Percentiles rank a stretch among this genome's conserved stretches.
phyloP scores from a whole-genome alignment of 192 early-diverging fungal genomes.

The Polychytrium aggregatum region DNA sequence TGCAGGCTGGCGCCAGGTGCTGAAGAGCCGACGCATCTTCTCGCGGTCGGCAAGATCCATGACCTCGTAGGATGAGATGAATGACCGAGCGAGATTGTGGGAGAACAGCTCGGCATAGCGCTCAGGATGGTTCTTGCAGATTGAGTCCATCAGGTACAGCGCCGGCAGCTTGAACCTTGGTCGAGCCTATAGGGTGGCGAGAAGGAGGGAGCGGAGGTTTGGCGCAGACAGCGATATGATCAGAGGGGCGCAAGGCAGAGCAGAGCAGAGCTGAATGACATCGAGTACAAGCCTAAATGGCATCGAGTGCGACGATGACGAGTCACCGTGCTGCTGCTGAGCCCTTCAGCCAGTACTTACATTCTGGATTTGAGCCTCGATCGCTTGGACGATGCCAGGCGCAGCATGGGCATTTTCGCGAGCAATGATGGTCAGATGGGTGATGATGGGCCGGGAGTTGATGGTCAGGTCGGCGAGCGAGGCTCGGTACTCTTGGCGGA shows the following conservation, averaged over 20 bases:
- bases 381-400: slow-evolving; percentile 63
- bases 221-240: neutral
- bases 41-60: slow-evolving; percentile 53
- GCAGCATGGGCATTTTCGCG: slow-evolving; percentile 57
- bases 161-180: slow-evolving; percentile 73
- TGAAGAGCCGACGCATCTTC: slow-evolving; percentile 64
- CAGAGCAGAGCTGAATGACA: too few species aligned
- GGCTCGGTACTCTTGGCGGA: slow-evolving; percentile 49
- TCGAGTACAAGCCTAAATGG: too few species aligned
- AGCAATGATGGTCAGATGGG: slow-evolving; percentile 74
- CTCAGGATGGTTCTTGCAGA: slow-evolving; percentile 85
- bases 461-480: slow-evolving; percentile 74
- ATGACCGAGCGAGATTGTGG: slow-evolving; percentile 58
- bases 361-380: slow-evolving; percentile 47
- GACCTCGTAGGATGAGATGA: slow-evolving; percentile 61
- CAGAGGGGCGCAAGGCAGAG: neutral
- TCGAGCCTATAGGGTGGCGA: slow-evolving; percentile 40
- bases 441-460: slow-evolving; percentile 90
- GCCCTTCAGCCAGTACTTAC: slow-evolving; percentile 19
- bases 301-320: too few species aligned
- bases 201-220: neutral
- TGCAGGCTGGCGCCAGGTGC: slow-evolving; percentile 71
- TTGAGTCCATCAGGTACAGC: slow-evolving; percentile 90
- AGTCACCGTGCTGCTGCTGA: neutral
- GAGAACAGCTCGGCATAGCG: slow-evolving; percentile 63